These are phyloP conservation scores for Termitomyces sp. DNA, from an alignment of 768 basidiomycete genomes.

Conservation along the genomic window DNA sequence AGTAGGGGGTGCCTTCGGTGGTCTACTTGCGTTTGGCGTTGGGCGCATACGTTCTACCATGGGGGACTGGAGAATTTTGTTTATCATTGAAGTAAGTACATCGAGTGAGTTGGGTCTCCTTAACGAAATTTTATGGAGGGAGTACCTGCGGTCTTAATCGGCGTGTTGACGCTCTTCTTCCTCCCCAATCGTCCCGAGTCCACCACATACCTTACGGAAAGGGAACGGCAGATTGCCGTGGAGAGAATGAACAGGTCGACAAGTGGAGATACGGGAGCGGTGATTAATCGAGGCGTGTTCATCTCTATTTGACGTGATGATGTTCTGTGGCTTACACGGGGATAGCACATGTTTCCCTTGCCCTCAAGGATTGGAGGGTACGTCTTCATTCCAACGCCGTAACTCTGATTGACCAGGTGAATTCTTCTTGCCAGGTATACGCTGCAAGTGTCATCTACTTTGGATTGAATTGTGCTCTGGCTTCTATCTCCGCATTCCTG, in stretches of 20 bases:
- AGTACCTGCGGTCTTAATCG: constrained; percentile 60
- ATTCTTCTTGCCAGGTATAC: constrained; percentile 41
- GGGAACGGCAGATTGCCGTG: constrained; percentile 56
- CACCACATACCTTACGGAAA: constrained; percentile 50
- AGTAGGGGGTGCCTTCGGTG: constrained; percentile 80
- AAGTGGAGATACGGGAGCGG: constrained; percentile 60
- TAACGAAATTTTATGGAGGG: constrained; percentile 37
- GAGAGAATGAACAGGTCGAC: constrained; percentile 63
- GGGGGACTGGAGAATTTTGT: constrained; percentile 57
- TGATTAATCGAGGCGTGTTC: constrained; percentile 52
- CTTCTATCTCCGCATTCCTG: constrained; percentile 79
- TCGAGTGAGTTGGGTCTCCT: neutral
- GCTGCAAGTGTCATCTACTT: constrained; percentile 71
- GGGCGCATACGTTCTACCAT: constrained; percentile 49
- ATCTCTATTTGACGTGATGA: neutral
- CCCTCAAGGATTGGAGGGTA: constrained; percentile 71
- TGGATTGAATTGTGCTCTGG: constrained; percentile 68
- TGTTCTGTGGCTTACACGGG: neutral
- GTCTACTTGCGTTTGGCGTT: constrained; percentile 78
- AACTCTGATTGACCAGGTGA: neutral
- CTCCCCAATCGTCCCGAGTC: constrained; percentile 73
- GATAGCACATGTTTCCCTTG: constrained; percentile 56
- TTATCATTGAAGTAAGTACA: constrained; percentile 60
- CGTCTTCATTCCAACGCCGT: constrained; percentile 11
- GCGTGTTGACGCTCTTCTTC: constrained; percentile 45